Conservation (phyloP, 2,329 filamentous ascomycete species). For the Esteya vermicola region DNA sequence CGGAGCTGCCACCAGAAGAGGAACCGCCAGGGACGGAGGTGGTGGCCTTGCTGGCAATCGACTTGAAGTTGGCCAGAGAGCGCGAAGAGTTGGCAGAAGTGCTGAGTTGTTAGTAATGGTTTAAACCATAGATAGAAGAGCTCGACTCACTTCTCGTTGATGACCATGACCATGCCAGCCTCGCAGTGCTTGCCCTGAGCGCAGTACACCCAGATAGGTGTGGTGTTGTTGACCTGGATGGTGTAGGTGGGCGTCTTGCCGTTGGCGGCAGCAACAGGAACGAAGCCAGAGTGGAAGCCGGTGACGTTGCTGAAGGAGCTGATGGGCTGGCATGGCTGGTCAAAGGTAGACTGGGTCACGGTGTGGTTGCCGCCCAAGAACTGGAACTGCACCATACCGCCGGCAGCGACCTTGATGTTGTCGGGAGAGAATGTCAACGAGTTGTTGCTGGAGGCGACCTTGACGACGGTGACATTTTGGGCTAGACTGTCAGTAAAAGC, state of each 20-base stretch:
- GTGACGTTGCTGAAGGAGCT: slow-evolving; percentile 33
- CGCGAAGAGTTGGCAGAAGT: slow-evolving; percentile 35
- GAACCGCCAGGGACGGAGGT: slow-evolving; percentile 17
- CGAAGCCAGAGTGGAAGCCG: slow-evolving; percentile 55
- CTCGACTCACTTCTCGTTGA: slow-evolving; percentile 55
- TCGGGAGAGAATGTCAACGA: slow-evolving; percentile 51
- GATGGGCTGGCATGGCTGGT: slow-evolving; percentile 13
- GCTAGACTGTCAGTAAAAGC: slow-evolving; percentile 8
- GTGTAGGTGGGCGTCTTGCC: slow-evolving; percentile 53
- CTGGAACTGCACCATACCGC: slow-evolving; percentile 53
- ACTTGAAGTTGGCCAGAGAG: slow-evolving; percentile 35
- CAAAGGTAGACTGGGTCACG: slow-evolving; percentile 61
- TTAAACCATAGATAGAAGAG: background rate
- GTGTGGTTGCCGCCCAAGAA: slow-evolving; percentile 61
- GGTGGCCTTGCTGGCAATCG: slow-evolving; percentile 24
- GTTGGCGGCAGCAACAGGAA: slow-evolving; percentile 42
- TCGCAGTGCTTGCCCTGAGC: slow-evolving; percentile 62
- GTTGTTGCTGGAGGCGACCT: slow-evolving; percentile 30
- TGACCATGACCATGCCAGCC: slow-evolving; percentile 59
- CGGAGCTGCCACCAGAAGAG: slow-evolving; percentile 7
- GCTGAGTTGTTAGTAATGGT: slow-evolving; percentile 15
- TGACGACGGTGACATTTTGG: slow-evolving; percentile 43
- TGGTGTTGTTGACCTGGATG: slow-evolving; percentile 51
- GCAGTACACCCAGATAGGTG: slow-evolving; percentile 70
- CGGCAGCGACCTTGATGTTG: slow-evolving; percentile 46